Base-by-base conservation (phyloP, 495 filamentous ascomycete species). In the Neurospora sp. region DNA sequence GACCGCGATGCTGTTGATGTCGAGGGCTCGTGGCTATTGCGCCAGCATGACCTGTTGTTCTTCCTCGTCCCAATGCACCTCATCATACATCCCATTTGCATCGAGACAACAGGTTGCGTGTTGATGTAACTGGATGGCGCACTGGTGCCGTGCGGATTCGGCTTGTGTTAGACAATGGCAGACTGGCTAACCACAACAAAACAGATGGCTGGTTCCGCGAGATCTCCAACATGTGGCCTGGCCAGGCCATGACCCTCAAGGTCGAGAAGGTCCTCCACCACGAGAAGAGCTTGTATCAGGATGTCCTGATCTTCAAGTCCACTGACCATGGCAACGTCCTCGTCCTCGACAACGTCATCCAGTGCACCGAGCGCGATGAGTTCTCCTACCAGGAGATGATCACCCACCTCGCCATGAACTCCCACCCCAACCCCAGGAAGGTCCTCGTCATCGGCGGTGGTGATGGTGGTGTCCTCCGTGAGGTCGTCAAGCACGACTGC, bases 331-430 rank as follows among this genome's bases (percentile, higher is more conserved):
- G 96, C 78, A 97, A 89, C 77, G 95, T 98, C 69, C 89, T 99
- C n/a, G 94, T 99, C 61, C 88, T 99, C 45, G 96, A 99, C 88
- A 97, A 97, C 80, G 96, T 97, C 81, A 98, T 99, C 83, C 96
- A 98, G 85, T 94, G 91, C 87, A 98, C 96, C 72, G 96, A 98
- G 89, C 89, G 94, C 53, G 96, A 99, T 81, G 96, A 99, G 87
- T 98, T 98, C 88, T 91, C 93, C 84, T 98, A 98, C 89, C 96
- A 99, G 86, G 96, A 99, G 89, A 99, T 99, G 96, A 99, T 99
- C 85, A 93, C 96, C 73, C 94, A 99, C 84, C 88, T 98, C 70
- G 96, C 93, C 84, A 94, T 99, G 92, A 96, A 96, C 89, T 93
- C 96, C 35, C 96, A 98, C 88, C 96, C 95, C 75, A 89, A 96